A percentile compares a stretch with the other conserved stretches of the same genome.
Conservation (phyloP, 2,329 filamentous ascomycete genomes). For the Cladosporium sp. region DNA sequence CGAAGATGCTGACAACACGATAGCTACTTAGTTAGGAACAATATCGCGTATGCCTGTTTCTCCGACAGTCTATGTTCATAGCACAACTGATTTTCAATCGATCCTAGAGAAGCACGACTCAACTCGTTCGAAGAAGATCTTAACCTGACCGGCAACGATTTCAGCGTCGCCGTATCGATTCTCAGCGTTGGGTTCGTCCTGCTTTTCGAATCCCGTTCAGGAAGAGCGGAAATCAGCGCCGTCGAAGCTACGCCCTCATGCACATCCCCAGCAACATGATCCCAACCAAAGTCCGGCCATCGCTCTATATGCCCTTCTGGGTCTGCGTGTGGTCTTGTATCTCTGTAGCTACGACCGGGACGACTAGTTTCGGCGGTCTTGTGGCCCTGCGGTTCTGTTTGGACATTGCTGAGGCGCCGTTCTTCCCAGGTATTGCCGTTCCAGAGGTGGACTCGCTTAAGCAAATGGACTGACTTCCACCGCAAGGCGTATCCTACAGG, state of each 20-base stretch:
- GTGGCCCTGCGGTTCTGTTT: slow-evolving; percentile 27
- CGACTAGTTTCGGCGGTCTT: slow-evolving; percentile 29
- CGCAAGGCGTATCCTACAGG: slow-evolving; percentile 25
- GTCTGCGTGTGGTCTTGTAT: slow-evolving; percentile 35
- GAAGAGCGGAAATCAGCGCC: not conserved
- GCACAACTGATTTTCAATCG: not conserved
- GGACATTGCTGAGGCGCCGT: slow-evolving; percentile 21
- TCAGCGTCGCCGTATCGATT: slow-evolving; percentile 57
- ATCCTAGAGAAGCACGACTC: slow-evolving; percentile 8
- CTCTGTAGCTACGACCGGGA: slow-evolving; percentile 26
- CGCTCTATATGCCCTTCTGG: slow-evolving; percentile 42
- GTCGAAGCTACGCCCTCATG: slow-evolving; percentile 41
- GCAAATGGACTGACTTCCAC: slow-evolving; percentile 18
- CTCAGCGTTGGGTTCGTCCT: slow-evolving; percentile 26
- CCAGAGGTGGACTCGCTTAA: too few species aligned
- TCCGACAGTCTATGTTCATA: not conserved
- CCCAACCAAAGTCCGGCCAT: slow-evolving; percentile 45
- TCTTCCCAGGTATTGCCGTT: not conserved
- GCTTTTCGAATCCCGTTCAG: too few species aligned
- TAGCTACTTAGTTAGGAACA: slow-evolving; percentile 31
- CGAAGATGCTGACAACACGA: not conserved
- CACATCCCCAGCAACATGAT: slow-evolving; percentile 49
- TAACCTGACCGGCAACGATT: slow-evolving; percentile 56
- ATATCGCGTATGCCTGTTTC: not conserved
- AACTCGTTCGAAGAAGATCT: slow-evolving; percentile 55